Evolutionary conservation across 345 rosid genomes (phyloP).

Genomic region (Murraya paniculata): DNA sequence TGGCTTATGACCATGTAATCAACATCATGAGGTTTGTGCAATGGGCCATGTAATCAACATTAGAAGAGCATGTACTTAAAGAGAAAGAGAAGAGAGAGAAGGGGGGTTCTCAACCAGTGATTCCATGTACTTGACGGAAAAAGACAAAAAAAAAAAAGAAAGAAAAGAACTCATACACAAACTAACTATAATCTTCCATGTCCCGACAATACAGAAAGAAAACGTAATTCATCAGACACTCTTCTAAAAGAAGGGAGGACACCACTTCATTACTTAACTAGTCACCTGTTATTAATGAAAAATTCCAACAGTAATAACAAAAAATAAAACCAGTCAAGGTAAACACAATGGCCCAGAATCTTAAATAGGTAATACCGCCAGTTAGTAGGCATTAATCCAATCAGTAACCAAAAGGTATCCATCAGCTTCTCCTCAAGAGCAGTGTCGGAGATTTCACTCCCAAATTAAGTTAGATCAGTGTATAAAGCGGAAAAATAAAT

Average conservation of each 20-base stretch:
- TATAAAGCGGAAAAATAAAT: background rate
- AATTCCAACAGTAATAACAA: background rate
- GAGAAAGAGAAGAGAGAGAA: too few relatives aligned
- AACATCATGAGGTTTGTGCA: background rate
- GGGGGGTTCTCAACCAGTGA: too few relatives aligned
- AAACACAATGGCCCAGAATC: background rate
- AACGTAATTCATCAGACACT: background rate
- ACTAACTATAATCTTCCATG: background rate
- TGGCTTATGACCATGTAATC: background rate
- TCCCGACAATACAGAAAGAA: background rate
- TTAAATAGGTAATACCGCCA: background rate
- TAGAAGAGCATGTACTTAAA: background rate
- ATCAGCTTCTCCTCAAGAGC: background rate
- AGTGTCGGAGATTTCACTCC: background rate
- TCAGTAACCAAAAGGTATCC: too few relatives aligned
- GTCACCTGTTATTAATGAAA: background rate
- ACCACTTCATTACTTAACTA: too few relatives aligned
- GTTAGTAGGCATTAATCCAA: background rate
- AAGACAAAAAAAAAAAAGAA: too few relatives aligned
- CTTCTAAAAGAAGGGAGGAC: background rate
- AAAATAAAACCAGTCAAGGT: background rate
- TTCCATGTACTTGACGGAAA: too few relatives aligned
- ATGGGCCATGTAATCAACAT: background rate
- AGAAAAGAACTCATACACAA: background rate
- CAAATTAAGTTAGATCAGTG: background rate